Evolutionary conservation across 2,329 filamentous ascomycete species (phyloP).

Genomic region (Colletotrichum orchidophilum): DNA sequence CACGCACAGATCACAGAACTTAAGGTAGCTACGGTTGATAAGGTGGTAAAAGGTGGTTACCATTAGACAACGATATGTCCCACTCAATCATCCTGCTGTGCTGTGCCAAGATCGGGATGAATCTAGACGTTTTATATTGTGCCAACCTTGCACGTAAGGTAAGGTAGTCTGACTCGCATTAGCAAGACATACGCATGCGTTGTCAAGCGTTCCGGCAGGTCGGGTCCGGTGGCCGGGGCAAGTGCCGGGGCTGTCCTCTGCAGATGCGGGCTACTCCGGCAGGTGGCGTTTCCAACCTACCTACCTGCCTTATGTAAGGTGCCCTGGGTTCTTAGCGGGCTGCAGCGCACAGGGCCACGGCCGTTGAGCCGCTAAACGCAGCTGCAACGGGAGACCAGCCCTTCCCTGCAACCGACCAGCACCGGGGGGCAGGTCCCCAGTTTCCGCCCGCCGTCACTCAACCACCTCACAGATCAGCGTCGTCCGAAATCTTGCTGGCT

Average conservation of each 20-base stretch:
- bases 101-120: not conserved
- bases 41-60: not conserved
- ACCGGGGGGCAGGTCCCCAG: constrained; percentile 19
- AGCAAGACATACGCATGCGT: constrained; percentile 10
- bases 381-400: constrained; percentile 24
- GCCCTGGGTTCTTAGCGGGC: not conserved
- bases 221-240: not conserved
- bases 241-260: not conserved
- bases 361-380: constrained; percentile 36
- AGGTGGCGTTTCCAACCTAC: too few species aligned
- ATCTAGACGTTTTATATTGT: not conserved
- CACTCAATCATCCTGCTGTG: not conserved
- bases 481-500: constrained; percentile 32
- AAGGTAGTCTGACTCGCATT: not conserved
- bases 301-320: constrained; percentile 31
- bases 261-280: not conserved
- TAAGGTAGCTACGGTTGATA: not conserved
- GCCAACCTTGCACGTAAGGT: not conserved
- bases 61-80: not conserved
- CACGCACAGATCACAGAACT: not conserved
- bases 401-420: constrained; percentile 25
- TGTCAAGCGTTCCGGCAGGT: not conserved
- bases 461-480: constrained; percentile 23
- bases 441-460: constrained; percentile 19
- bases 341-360: constrained; percentile 41